Evolutionary conservation across 2,329 filamentous ascomycete genomes (phyloP).

Genomic region (Fusarium sp.): DNA sequence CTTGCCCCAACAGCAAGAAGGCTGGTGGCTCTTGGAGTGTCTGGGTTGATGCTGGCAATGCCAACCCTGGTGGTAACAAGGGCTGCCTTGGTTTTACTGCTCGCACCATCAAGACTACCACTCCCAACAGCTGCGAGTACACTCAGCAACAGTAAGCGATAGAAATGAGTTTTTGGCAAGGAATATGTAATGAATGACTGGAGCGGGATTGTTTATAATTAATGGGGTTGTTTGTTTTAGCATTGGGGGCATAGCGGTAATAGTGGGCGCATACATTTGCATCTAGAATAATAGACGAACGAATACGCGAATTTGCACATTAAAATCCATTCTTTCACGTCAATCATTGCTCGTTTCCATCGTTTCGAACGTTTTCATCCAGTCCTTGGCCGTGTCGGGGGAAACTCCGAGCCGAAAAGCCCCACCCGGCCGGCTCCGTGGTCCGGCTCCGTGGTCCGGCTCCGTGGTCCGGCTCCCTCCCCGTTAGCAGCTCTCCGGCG

Average conservation of each 20-base stretch:
- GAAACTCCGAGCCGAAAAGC: too few species aligned
- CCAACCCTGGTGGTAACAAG: conserved; percentile 52
- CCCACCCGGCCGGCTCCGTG: too few species aligned
- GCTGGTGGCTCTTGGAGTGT: conserved; percentile 56
- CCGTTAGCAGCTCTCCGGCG: too few species aligned
- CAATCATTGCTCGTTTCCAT: too few species aligned
- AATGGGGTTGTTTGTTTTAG: not conserved
- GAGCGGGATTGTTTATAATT: not conserved
- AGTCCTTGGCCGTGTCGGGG: too few species aligned
- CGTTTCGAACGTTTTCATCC: too few species aligned
- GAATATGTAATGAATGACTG: not conserved
- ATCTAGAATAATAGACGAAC: not conserved
- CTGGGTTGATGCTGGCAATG: conserved; percentile 50
- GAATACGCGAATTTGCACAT: too few species aligned
- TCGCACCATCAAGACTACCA: conserved; percentile 44
- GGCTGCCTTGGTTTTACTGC: conserved; percentile 53
- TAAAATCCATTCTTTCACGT: too few species aligned
- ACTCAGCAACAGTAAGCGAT: conserved; percentile 20
- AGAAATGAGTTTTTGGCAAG: not conserved
- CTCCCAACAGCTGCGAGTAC: conserved; percentile 56
- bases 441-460: too few species aligned
- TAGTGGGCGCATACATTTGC: not conserved
- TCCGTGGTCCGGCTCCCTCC: too few species aligned
- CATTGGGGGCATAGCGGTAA: not conserved
- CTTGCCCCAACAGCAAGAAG: conserved; percentile 62